Conservation (phyloP, 2,329 filamentous ascomycete species). For the Colletotrichum higginsianum region DNA sequence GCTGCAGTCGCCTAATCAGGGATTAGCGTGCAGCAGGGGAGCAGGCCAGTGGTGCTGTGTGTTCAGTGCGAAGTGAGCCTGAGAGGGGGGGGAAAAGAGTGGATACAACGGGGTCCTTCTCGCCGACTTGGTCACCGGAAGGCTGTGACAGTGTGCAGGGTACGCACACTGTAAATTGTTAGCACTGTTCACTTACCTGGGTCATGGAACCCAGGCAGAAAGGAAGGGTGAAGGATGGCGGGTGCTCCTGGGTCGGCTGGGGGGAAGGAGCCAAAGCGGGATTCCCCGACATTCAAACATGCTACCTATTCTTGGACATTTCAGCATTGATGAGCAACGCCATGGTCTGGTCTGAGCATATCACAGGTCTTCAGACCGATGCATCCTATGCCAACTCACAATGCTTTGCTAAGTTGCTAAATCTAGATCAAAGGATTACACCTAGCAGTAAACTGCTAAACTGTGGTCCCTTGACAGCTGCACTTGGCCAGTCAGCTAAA, state of each 20-base stretch:
- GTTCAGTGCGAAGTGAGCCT: constrained; percentile 5
- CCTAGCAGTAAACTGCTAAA: background rate
- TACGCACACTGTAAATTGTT: background rate
- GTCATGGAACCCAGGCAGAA: background rate
- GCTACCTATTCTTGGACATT: constrained; percentile 39
- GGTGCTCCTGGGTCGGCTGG: background rate
- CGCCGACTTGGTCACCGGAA: constrained; percentile 38
- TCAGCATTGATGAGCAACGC: constrained; percentile 35
- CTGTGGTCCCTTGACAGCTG: background rate
- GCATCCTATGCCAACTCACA: background rate
- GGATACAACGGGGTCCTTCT: constrained; percentile 23
- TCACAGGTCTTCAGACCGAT: background rate
- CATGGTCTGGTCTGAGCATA: constrained; percentile 31
- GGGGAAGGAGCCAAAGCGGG: constrained; percentile 17
- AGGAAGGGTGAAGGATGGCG: background rate
- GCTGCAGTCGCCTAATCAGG: constrained; percentile 51
- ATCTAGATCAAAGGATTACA: background rate
- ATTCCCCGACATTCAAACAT: constrained; percentile 33
- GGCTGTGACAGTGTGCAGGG: constrained; percentile 25
- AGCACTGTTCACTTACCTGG: constrained; percentile 3
- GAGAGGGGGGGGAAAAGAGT: constrained; percentile 29
- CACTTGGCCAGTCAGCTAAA: background rate
- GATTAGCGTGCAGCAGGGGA: constrained; percentile 50
- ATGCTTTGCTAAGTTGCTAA: background rate
- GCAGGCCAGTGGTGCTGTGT: constrained; percentile 18